A percentile compares a stretch with the other conserved stretches of the same genome.
Conservation (phyloP, 1,139 yeast genomes). For the Blastobotrys proliferans region DNA sequence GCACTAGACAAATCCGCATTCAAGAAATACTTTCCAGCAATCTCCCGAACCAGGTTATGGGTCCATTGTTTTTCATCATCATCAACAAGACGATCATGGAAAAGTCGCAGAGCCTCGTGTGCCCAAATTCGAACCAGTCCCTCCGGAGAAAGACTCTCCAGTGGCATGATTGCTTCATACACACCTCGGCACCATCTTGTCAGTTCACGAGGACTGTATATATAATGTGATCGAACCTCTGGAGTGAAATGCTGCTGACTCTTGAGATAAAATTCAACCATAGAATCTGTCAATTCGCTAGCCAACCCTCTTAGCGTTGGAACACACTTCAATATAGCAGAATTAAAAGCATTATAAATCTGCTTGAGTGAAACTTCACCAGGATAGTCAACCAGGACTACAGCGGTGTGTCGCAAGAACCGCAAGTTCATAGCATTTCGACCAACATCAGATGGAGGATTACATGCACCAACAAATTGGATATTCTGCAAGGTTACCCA, state of each 20-base stretch:
- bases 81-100: slow-evolving; percentile 63
- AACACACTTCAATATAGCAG: slow-evolving; percentile 55
- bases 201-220: slow-evolving; percentile 86
- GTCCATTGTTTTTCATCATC: slow-evolving; percentile 53
- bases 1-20: slow-evolving; percentile 40
- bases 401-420: slow-evolving; percentile 63
- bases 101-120: slow-evolving; percentile 75
- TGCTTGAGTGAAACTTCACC: slow-evolving; percentile 56
- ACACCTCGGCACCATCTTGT: slow-evolving; percentile 88
- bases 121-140: slow-evolving; percentile 67
- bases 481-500: slow-evolving; percentile 69
- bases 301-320: slow-evolving; percentile 61
- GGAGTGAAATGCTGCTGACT: slow-evolving; percentile 44
- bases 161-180: slow-evolving; percentile 48
- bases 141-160: slow-evolving; percentile 38
- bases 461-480: slow-evolving; percentile 92
- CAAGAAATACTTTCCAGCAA: slow-evolving; percentile 46
- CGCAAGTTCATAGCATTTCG: slow-evolving; percentile 57
- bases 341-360: slow-evolving; percentile 60
- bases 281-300: slow-evolving; percentile 54
- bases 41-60: slow-evolving; percentile 39
- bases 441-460: slow-evolving; percentile 82
- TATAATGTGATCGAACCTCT: slow-evolving; percentile 51
- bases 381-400: slow-evolving; percentile 81
- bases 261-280: slow-evolving; percentile 57